Evolutionary conservation across 2,329 filamentous ascomycete species (phyloP), one percentile per base, ranked within the genome.

Genomic region (Gyromitra esculenta): DNA sequence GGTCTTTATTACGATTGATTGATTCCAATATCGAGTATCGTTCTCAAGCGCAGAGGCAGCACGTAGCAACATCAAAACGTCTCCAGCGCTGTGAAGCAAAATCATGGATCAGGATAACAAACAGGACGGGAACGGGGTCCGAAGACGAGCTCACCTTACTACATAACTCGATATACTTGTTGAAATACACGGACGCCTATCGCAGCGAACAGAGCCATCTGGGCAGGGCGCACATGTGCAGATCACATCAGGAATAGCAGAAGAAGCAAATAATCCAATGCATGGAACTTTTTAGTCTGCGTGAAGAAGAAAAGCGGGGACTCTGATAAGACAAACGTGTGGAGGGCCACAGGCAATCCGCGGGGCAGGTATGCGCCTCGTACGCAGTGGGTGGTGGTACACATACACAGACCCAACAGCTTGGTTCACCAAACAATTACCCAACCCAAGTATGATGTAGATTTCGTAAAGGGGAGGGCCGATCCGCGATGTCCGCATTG

Each of bases 261-360:
- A 67, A 57, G 48, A 67, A 67, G 64, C 37, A 67, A 67, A 31
- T 56, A 56, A 45, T 67, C 9, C 41, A 39, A 37, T 57, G 64
- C 64, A 67, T 57, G 50, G 64, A 67, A 67, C 4, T 25, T 18
- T 63, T 63, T 18, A 21, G 43, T 48, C 11, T 13, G 25, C 41
- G 15, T 25, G 35, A 64, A 18, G 21, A 48, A 65, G 15, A 21
- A 52, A 13, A 48, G 8, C 63, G 63, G 39, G 8, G n/a, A 41
- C 3, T 21, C 11, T 57, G 54, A 57, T 57, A 39, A 25, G 37
- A 25, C 13, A 37, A 43, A 56, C 31, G 5, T 56, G 37, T 67
- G 64, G 64, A 57, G 63, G 35, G 35, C n/a, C 56, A 60, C 35
- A 25, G 18, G n/a, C 21, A 56, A 37, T 57, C 52, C 57, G 64